These are phyloP conservation scores for Albifimbria verrucaria DNA, from an alignment of 2,329 filamentous ascomycete genomes.

Conservation along the genomic window DNA sequence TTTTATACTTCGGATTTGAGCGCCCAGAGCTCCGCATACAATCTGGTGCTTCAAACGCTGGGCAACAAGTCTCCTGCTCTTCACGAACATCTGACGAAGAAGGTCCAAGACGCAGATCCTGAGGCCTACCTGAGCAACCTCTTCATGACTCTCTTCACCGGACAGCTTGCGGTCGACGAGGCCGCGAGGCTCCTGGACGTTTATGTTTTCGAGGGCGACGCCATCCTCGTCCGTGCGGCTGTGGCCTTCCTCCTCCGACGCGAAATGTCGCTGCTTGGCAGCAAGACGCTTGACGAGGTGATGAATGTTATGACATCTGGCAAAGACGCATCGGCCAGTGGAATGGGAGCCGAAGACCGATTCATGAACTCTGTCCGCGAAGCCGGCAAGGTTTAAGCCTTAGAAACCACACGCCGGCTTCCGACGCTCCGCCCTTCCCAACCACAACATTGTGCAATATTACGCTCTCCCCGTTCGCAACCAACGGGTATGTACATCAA, in stretches of 20 bases:
- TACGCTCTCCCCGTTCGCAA: neutral
- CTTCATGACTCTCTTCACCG: conserved; percentile 64
- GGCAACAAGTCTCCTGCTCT: conserved; percentile 61
- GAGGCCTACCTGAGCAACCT: conserved; percentile 56
- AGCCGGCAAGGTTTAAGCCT: conserved; percentile 27
- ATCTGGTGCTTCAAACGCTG: conserved; percentile 65
- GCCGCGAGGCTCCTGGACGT: conserved; percentile 76
- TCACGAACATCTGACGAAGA: conserved; percentile 59
- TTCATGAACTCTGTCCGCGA: conserved; percentile 33
- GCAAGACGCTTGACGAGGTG: conserved; percentile 42
- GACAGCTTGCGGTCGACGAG: conserved; percentile 62
- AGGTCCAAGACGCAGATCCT: conserved; percentile 41
- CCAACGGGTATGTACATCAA: neutral
- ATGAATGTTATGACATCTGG: conserved; percentile 30
- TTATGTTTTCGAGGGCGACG: conserved; percentile 78
- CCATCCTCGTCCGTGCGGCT: conserved; percentile 65
- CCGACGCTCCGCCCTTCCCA: too few species aligned
- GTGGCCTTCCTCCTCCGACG: conserved; percentile 61
- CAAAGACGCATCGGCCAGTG: conserved; percentile 29
- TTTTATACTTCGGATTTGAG: conserved; percentile 69
- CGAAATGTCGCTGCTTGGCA: conserved; percentile 49
- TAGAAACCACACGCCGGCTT: too few species aligned
- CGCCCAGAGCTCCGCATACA: conserved; percentile 67
- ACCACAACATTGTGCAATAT: neutral
- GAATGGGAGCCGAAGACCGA: conserved; percentile 45